Evolutionary conservation across 2,329 filamentous ascomycete genomes (phyloP).

Genomic region (Alternaria tenuissima): DNA sequence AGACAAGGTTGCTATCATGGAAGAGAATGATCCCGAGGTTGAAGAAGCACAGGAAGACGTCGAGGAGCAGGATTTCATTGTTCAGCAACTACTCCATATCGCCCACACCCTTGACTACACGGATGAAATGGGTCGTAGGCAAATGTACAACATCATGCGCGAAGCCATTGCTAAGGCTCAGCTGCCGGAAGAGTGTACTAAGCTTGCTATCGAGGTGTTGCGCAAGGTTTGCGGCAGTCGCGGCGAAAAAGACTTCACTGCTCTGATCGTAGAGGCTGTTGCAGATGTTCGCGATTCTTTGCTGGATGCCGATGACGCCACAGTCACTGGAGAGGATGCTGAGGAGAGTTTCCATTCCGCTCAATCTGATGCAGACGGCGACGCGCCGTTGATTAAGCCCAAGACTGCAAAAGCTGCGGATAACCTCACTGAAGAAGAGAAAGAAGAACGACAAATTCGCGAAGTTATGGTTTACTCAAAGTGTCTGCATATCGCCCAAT

Average conservation of each 20-base stretch:
- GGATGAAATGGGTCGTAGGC: conserved; percentile 93
- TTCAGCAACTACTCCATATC: conserved; percentile 94
- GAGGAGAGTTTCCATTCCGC: conserved; percentile 94
- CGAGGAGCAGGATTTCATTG: conserved; percentile 91
- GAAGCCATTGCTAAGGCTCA: conserved; percentile 86
- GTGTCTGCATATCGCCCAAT: conserved; percentile 95
- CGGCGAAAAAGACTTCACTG: conserved; percentile 84
- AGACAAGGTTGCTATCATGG: conserved; percentile 61
- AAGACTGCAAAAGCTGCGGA: conserved; percentile 42
- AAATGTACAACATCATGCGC: conserved; percentile 92
- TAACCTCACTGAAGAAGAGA: conserved; percentile 58
- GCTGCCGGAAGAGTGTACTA: conserved; percentile 90
- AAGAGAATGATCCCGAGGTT: conserved; percentile 62
- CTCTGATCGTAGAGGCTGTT: conserved; percentile 88
- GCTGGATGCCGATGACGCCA: conserved; percentile 68
- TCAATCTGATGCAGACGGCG: conserved; percentile 78
- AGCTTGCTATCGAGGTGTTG: conserved; percentile 82
- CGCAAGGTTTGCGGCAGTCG: conserved; percentile 82
- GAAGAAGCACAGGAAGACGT: conserved; percentile 80
- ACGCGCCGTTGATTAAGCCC: conserved; percentile 59
- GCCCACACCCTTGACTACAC: conserved; percentile 92
- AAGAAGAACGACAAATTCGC: conserved; percentile 77
- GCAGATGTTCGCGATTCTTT: conserved; percentile 97
- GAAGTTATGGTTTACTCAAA: conserved; percentile 99
- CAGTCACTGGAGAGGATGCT: conserved; percentile 56